phyloP scores from a whole-genome alignment of 768 basidiomycete genomes.

The Tulasnella sp. region DNA sequence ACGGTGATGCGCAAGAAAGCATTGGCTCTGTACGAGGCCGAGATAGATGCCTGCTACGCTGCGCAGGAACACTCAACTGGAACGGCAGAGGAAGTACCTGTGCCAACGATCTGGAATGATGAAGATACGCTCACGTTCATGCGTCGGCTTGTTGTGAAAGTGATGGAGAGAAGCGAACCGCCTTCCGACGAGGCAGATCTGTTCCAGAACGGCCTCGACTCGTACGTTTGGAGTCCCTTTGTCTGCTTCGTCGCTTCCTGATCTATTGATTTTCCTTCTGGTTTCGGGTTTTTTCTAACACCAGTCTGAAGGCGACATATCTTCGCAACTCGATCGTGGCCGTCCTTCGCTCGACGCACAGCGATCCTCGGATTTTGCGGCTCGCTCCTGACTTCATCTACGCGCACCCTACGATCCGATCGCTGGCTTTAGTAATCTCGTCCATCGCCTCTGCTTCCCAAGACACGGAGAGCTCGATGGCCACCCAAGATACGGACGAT shows the following conservation, averaged over 20 bases:
- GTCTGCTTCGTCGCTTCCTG: background rate
- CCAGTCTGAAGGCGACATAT: slow-evolving; percentile 33
- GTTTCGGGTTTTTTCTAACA: no score
- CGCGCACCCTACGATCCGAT: slow-evolving; percentile 11
- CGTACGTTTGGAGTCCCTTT: background rate
- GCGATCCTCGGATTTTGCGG: background rate
- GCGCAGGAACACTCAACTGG: slow-evolving; percentile 4
- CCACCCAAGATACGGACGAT: no score
- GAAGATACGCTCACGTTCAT: slow-evolving; percentile 26
- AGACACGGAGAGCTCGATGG: background rate
- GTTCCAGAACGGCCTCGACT: slow-evolving; percentile 30
- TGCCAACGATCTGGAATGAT: slow-evolving; percentile 11
- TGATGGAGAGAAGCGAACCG: background rate
- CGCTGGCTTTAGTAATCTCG: background rate
- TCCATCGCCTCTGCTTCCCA: background rate
- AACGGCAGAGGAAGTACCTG: slow-evolving; percentile 6
- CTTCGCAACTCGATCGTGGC: slow-evolving; percentile 33
- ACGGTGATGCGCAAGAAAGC: slow-evolving; percentile 6
- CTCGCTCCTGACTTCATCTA: slow-evolving; percentile 18
- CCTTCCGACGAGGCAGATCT: slow-evolving; percentile 29
- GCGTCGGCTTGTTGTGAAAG: background rate
- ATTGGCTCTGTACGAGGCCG: slow-evolving; percentile 1
- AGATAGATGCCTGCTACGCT: slow-evolving; percentile 11
- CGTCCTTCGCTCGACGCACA: slow-evolving; percentile 24
- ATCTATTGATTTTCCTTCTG: no score